A percentile compares a stretch with the other conserved stretches of the same genome.
phyloP scores from a whole-genome alignment of 108 stramenopile genomes.

The Cyclotella baltica region DNA sequence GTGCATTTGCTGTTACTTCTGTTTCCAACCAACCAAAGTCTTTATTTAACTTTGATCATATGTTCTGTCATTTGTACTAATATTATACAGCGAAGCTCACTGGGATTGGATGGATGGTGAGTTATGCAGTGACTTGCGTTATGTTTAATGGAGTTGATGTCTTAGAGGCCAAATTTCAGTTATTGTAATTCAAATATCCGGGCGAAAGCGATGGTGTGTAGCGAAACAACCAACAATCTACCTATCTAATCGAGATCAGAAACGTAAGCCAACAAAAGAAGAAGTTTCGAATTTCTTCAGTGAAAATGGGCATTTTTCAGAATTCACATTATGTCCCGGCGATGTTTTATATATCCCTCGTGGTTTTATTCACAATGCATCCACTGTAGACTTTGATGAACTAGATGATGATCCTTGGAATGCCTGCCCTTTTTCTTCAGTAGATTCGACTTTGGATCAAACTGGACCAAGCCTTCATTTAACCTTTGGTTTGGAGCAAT shows the following conservation, averaged over 20 bases:
- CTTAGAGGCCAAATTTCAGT: neutral
- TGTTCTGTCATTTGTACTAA: too few relatives aligned
- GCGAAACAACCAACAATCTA: slow-evolving; percentile 28
- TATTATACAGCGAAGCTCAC: slow-evolving; percentile 27
- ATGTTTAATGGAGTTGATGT: neutral
- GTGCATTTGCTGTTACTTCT: slow-evolving; percentile 11
- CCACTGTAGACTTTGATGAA: slow-evolving; percentile 25
- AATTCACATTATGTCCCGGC: slow-evolving; percentile 43
- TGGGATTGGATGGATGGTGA: slow-evolving; percentile 55
- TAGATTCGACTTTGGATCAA: neutral
- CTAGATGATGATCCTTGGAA: slow-evolving; percentile 3
- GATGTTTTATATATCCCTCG: slow-evolving; percentile 44
- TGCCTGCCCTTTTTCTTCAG: slow-evolving; percentile 10
- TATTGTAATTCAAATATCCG: slow-evolving; percentile 35
- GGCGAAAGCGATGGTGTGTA: slow-evolving; percentile 40
- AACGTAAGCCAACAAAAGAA: slow-evolving; percentile 34
- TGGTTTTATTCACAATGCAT: slow-evolving; percentile 49
- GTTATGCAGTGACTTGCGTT: neutral
- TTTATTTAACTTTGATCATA: neutral
- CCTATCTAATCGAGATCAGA: slow-evolving; percentile 44
- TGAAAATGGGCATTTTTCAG: slow-evolving; percentile 7
- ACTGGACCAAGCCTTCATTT: slow-evolving; percentile 44
- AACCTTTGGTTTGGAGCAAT: slow-evolving; percentile 37
- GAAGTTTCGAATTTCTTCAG: neutral
- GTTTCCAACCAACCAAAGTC: neutral